phyloP scores from a whole-genome alignment of 768 basidiomycete species.

The Tricholoma hemisulphureum region DNA sequence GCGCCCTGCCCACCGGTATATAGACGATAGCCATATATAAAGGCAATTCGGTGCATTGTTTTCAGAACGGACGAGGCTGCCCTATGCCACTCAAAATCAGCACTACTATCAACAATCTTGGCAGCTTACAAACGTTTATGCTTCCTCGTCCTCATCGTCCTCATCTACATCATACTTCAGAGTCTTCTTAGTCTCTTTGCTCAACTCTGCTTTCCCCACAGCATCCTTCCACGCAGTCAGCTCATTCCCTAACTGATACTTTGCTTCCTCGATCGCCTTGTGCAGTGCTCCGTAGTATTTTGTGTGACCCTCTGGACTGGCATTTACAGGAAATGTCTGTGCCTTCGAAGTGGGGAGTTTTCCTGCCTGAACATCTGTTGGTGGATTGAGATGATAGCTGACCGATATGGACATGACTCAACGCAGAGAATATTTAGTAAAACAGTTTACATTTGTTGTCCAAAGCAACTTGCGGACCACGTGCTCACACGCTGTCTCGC shows the following conservation, averaged over 20 bases:
- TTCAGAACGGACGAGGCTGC: too few species aligned
- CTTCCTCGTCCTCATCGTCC: constrained; percentile 45
- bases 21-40: too few species aligned
- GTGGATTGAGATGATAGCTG: constrained; percentile 45
- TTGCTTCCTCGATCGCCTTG: constrained; percentile 50
- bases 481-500: constrained; percentile 11
- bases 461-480: constrained; percentile 7
- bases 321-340: constrained; percentile 18
- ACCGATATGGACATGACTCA: constrained; percentile 35
- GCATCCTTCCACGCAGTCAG: constrained; percentile 75
- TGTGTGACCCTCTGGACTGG: constrained; percentile 21
- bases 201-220: constrained; percentile 62
- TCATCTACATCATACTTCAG: constrained; percentile 42
- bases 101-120: too few species aligned
- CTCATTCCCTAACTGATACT: constrained; percentile 57
- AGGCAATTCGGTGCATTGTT: too few species aligned
- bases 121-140: constrained; percentile 9
- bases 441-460: constrained; percentile 23
- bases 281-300: constrained; percentile 53
- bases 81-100: too few species aligned
- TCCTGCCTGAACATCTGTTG: constrained; percentile 24
- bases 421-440: too few species aligned
- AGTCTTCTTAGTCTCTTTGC: constrained; percentile 51
- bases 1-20: too few species aligned
- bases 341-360: constrained; percentile 19